Conservation (phyloP, 345 rosid genomes). For the Eucalyptus marginata region DNA sequence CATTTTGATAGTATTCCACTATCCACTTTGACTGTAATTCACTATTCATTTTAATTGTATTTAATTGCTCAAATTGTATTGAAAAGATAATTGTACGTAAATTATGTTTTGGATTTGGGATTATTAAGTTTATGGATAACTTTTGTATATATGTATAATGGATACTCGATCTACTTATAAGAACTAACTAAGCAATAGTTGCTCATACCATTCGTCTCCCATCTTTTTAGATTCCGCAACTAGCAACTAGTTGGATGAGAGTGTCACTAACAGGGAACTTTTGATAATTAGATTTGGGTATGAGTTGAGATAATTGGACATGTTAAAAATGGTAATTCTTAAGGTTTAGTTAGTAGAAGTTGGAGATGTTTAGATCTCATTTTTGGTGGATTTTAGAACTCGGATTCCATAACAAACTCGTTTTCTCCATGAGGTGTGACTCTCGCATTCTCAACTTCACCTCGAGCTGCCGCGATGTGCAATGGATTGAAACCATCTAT, state of each 20-base stretch:
- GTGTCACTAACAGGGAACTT: rapidly evolving
- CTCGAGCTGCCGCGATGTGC: not conserved
- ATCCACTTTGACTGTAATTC: not conserved
- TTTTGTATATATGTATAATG: not conserved
- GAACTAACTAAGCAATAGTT: not conserved
- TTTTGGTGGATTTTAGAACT: not conserved
- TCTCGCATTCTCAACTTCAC: not conserved
- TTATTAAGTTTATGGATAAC: too few relatives aligned
- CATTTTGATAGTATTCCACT: not conserved
- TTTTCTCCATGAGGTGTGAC: too few relatives aligned
- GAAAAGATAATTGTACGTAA: too few relatives aligned
- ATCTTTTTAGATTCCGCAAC: not conserved
- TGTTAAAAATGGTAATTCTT: not conserved
- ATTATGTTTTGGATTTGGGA: too few relatives aligned
- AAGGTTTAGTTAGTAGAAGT: not conserved
- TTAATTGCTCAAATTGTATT: not conserved
- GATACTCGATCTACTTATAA: not conserved
- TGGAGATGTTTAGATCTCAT: not conserved
- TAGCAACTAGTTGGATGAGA: not conserved
- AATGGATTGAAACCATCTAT: not conserved
- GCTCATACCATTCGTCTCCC: not conserved
- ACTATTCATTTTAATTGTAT: not conserved
- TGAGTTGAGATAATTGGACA: not conserved
- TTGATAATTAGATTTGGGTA: not conserved
- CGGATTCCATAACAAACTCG: not conserved